A percentile compares a stretch with the other conserved stretches of the same genome.
Conservation (phyloP, 768 basidiomycete genomes). For the Lepiota venenata region DNA sequence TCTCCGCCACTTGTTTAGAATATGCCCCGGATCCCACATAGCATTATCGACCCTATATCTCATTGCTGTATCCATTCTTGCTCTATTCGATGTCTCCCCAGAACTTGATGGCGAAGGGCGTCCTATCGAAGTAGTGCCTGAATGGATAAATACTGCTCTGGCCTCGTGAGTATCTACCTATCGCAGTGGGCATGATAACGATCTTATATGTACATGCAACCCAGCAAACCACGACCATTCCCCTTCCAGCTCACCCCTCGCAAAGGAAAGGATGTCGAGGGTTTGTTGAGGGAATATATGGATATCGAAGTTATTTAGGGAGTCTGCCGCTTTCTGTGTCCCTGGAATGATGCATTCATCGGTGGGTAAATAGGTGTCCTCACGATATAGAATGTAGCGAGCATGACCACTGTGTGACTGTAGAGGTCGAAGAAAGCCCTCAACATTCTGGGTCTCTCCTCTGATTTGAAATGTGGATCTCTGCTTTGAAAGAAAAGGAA, state of each 20-base stretch:
- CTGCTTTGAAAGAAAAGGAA: too few relatives aligned
- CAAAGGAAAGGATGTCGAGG: not conserved
- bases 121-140: constrained; percentile 17
- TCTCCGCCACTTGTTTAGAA: not conserved
- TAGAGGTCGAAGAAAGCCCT: too few relatives aligned
- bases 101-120: constrained; percentile 23
- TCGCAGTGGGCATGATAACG: not conserved
- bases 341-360: too few relatives aligned
- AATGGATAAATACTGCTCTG: constrained; percentile 10
- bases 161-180: not conserved
- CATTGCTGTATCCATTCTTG: constrained; percentile 14
- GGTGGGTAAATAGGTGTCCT: too few relatives aligned
- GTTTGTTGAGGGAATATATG: not conserved
- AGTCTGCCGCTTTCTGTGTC: too few relatives aligned
- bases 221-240: not conserved
- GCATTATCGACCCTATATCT: constrained; percentile 17
- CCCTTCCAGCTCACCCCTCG: constrained; percentile 1
- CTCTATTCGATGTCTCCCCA: constrained; percentile 19
- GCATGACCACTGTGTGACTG: too few relatives aligned
- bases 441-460: too few relatives aligned
- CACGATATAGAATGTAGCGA: too few relatives aligned
- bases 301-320: constrained; percentile 1
- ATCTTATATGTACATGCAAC: not conserved
- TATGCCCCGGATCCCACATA: constrained; percentile 19
- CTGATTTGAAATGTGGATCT: too few relatives aligned